Evolutionary conservation across 148 eudicot genomes (phyloP), one percentile per base, ranked within the genome.

Genomic region (Persicaria tinctoria): DNA sequence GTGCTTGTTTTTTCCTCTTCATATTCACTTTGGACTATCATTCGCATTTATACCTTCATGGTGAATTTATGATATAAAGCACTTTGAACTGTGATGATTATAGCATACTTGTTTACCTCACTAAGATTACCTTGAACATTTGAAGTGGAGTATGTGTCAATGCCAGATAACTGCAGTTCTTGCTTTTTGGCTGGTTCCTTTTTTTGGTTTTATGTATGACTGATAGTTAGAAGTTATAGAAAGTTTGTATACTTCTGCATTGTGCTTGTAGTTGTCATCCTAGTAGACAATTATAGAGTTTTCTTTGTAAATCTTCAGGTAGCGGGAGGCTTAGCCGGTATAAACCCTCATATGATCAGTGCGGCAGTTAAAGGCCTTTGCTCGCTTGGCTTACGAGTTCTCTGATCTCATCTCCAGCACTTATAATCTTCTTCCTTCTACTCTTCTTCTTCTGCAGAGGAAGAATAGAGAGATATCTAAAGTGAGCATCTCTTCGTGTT

Each of bases 311-410:
- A 46, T 73, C 46, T 46, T 68, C 79, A 92, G 99, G 94, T 95
- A 55, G 96, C 92, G 74, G 91, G 93, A 57, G 91, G 97, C 68
- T 83, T 95, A 64, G 91, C 92, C 76, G 91, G 97, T 17, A 97
- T 87, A 70, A 84, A 91, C 72, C 92, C 99, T 73, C 97, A 95
- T 76, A 90, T 92, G 94, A 89, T 92, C 76, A 95, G 99, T 84
- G 99, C 97, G 38, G 90, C 97, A 48, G 89, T 95, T 74, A 95
- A 87, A 74, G 99, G 97, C 74, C 86, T 95, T 95, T 79, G 99
- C 99, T 85, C 99, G 99, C 20, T 84, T 95, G 88, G 89, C 97
- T 69, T 90, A 92, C 83, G 99, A 95, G 82, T 95, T 92, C 79
- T 86, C 92, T 53, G 99, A 92, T 79, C 91, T 92, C 75, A 73